Evolutionary conservation across 2,329 filamentous ascomycete genomes (phyloP), one percentile per base, ranked within the genome.

Genomic region (Talaromyces verruculosus): DNA sequence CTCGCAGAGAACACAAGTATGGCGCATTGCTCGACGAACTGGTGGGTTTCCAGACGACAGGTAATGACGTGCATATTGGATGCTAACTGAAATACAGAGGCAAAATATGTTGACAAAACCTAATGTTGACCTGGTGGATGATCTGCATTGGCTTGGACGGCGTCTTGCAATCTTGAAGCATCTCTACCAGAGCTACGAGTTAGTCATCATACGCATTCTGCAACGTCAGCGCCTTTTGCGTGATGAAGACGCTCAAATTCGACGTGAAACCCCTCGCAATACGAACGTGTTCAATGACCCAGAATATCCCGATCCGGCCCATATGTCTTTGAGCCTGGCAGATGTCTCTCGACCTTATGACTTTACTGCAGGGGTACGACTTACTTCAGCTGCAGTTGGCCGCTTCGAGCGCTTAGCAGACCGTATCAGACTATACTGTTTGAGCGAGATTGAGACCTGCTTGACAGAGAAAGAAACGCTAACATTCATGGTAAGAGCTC

Each of bases 391-490:
- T 0, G 84, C 87, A 0, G 79, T 85, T 51, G 84, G 85, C 4
- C 80, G 87, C 1, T 89, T 89, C 68, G 84, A 87, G 71, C 77
- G 87, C 25, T 76, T 89, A 30, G 82, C 84, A 57, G 86, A 89
- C 70, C 81, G 87, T 3, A 88, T 89, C 65, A 81, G 84, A 49
- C 75, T 89, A 43, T 89, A 89, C 68, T 87, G 87, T 11, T 74
- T 89, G 67, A 85, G 82, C 64, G 87, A 89, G 72, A 87, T 89
- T 51, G 84, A 88, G 61, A 84, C 87, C 68, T 89, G 87, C 69
- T 76, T 88, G 25, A 85, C 85, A 33, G 89, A 92, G 75, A 92
- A 91, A 73, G 87, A 89, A 30, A 87, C 87, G 0, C 79, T 93
- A 30, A 88, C 90, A 3, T 85, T 86, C 68, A 87, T 91, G 73